A percentile compares a stretch with the other conserved stretches of the same genome.
phyloP scores from a whole-genome alignment of 495 filamentous ascomycete species.

The Melanomma pulvis-pyrius region DNA sequence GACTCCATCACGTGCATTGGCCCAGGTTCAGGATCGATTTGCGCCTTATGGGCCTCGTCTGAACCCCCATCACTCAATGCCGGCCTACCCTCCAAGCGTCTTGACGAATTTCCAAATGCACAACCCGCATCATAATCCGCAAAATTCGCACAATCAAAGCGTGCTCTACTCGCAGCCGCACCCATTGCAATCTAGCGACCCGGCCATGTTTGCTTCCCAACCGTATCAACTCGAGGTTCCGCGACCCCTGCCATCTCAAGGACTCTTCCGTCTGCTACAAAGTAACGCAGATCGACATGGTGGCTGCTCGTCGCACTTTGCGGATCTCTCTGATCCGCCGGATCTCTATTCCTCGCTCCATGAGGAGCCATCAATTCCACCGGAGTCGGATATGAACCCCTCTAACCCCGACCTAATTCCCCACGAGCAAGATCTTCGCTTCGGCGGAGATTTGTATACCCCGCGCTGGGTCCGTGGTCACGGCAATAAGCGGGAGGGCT shows the following conservation, averaged over 20 bases:
- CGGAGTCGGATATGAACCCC: slow-evolving; percentile 75
- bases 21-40: slow-evolving; percentile 37
- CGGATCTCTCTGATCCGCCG: slow-evolving; percentile 68
- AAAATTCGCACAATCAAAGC: slow-evolving; percentile 26
- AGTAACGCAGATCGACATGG: slow-evolving; percentile 68
- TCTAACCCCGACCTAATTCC: slow-evolving; percentile 68
- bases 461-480: slow-evolving; percentile 77
- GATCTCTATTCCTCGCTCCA: slow-evolving; percentile 71
- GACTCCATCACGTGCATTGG: slow-evolving; percentile 56
- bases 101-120: slow-evolving; percentile 23
- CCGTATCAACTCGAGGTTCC: slow-evolving; percentile 40
- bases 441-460: slow-evolving; percentile 76
- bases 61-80: slow-evolving; percentile 51
- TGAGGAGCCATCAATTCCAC: slow-evolving; percentile 68
- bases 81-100: slow-evolving; percentile 49
- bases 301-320: slow-evolving; percentile 57
- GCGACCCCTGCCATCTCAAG: slow-evolving; percentile 61
- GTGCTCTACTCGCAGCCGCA: slow-evolving; percentile 38
- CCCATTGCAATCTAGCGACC: slow-evolving; percentile 39
- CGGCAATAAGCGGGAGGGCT: slow-evolving; percentile 80
- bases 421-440: slow-evolving; percentile 76
- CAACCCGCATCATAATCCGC: neutral
- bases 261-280: slow-evolving; percentile 67
- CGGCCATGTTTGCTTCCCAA: slow-evolving; percentile 48
- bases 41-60: slow-evolving; percentile 32